Percentiles rank a stretch among this genome's conserved stretches.
phyloP scores from a whole-genome alignment of 1,139 yeast species.

The Kodamaea alishanica region DNA sequence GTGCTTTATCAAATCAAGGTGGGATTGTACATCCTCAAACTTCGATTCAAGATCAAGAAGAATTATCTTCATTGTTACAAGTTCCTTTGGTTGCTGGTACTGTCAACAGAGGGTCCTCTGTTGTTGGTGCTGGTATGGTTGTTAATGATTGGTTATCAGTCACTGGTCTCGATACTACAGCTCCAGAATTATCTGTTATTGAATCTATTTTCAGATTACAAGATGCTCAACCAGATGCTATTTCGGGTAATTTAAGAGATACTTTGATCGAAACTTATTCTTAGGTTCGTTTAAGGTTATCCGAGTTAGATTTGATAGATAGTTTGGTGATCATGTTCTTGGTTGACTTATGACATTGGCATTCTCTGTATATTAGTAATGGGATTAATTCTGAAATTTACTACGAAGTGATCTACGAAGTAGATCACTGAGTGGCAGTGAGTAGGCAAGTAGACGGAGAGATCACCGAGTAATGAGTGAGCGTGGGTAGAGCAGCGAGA shows the following conservation, averaged over 20 bases:
- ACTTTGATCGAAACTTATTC: slow-evolving; percentile 85
- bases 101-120: slow-evolving; percentile 94
- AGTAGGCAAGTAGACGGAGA: too few species aligned
- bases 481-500: too few species aligned
- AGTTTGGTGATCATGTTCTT: background rate
- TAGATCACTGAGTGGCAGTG: too few species aligned
- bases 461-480: too few species aligned
- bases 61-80: slow-evolving; percentile 88
- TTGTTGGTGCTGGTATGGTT: slow-evolving; percentile 98
- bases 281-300: too few species aligned
- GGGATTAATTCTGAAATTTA: too few species aligned
- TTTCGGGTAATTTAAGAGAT: slow-evolving; percentile 80
- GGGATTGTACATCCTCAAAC: slow-evolving; percentile 98
- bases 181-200: slow-evolving; percentile 94
- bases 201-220: slow-evolving; percentile 93
- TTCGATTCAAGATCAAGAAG: slow-evolving; percentile 96
- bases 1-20: slow-evolving; percentile 94
- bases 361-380: slow-evolving; percentile 5
- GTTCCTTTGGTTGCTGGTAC: slow-evolving; percentile 99
- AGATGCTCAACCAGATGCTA: slow-evolving; percentile 83
- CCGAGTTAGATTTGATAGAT: too few species aligned
- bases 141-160: slow-evolving; percentile 99
- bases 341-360: background rate
- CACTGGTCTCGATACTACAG: slow-evolving; percentile 95
- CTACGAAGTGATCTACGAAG: too few species aligned